A percentile compares a stretch with the other conserved stretches of the same genome.
These are phyloP conservation scores for Sordariomycetes sp. DNA, from an alignment of 2,329 filamentous ascomycete species.

Conservation along the genomic window DNA sequence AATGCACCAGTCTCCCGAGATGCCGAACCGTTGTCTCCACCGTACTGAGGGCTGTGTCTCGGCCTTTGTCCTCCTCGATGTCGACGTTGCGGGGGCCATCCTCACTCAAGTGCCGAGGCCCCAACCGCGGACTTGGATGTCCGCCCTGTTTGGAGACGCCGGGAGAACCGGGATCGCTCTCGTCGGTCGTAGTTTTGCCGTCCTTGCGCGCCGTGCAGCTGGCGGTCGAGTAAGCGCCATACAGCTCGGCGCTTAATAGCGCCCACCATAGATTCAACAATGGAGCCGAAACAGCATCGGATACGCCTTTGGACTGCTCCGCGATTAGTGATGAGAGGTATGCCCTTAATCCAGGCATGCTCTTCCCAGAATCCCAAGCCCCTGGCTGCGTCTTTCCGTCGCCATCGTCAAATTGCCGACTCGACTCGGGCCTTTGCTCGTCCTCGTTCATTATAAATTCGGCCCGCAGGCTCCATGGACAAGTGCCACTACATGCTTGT, in stretches of 20 bases:
- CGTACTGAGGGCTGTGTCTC: neutral
- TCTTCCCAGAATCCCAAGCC: constrained; percentile 34
- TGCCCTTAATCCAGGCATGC: constrained; percentile 30
- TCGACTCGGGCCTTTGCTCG: constrained; percentile 18
- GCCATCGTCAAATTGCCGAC: constrained; percentile 5
- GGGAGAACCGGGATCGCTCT: neutral
- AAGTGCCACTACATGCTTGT: constrained; percentile 47
- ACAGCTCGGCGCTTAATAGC: constrained; percentile 73
- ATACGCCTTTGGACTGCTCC: constrained; percentile 60
- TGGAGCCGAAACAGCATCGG: constrained; percentile 29
- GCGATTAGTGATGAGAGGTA: constrained; percentile 75
- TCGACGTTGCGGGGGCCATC: neutral
- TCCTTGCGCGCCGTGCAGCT: neutral
- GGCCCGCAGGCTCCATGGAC: constrained; percentile 74
- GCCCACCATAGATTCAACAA: constrained; percentile 73
- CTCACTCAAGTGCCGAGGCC: neutral
- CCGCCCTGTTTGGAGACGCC: neutral
- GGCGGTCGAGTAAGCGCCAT: constrained; percentile 45
- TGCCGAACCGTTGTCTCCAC: neutral
- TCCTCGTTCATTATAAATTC: constrained; percentile 66
- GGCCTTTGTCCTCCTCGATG: neutral
- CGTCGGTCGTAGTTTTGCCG: neutral
- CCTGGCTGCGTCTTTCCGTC: neutral
- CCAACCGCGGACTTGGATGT: neutral
- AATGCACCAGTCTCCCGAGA: neutral